Evolutionary conservation across 768 basidiomycete species (phyloP).

Genomic region (Amanita subjunquillea): DNA sequence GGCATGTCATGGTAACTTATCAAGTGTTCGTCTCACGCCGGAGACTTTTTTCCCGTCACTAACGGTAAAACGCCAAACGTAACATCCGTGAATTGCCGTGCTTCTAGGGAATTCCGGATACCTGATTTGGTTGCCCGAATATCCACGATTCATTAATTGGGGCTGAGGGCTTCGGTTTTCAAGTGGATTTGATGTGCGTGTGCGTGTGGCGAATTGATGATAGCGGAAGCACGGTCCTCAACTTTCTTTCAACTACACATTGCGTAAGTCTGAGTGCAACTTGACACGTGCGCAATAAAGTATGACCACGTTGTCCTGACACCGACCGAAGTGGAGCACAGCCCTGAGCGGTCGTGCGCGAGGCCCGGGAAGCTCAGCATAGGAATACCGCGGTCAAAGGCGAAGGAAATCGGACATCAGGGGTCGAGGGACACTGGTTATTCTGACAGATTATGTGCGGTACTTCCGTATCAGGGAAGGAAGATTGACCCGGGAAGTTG

Average conservation of each 20-base stretch:
- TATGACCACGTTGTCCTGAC: background rate
- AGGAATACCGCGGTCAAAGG: background rate
- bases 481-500: background rate
- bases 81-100: background rate
- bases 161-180: background rate
- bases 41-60: no score
- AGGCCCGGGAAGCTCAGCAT: background rate
- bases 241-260: no score
- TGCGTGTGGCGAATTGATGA: background rate
- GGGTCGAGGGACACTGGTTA: background rate
- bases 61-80: background rate
- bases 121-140: background rate
- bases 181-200: background rate
- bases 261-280: background rate
- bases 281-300: background rate
- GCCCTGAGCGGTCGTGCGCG: background rate
- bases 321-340: background rate
- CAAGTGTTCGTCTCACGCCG: no score
- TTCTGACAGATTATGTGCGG: slow-evolving; percentile 1
- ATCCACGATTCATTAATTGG: no score
- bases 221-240: no score
- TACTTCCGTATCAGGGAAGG: background rate
- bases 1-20: background rate
- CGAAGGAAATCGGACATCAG: background rate
- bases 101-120: background rate